These are phyloP conservation scores for Exophiala spinifera DNA, from an alignment of 2,329 filamentous ascomycete genomes.

Conservation along the genomic window DNA sequence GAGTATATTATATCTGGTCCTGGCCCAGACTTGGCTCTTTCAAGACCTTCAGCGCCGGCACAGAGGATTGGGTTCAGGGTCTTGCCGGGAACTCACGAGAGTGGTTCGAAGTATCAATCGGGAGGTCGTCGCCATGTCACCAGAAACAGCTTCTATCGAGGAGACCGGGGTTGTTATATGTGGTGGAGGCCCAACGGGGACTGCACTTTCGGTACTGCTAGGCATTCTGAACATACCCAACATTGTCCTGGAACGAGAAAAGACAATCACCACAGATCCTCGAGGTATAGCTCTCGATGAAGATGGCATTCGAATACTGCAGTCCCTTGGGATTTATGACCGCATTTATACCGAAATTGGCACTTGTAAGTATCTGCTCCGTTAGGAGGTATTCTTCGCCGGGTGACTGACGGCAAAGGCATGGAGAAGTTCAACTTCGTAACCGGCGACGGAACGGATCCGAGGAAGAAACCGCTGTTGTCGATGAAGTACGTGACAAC, in stretches of 20 bases:
- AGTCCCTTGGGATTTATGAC: slow-evolving; percentile 33
- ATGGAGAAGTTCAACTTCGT: slow-evolving; percentile 26
- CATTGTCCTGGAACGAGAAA: slow-evolving; percentile 32
- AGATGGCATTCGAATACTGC: slow-evolving; percentile 34
- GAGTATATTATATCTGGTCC: too few relatives aligned
- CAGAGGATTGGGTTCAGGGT: too few relatives aligned
- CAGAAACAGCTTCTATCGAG: slow-evolving; percentile 2
- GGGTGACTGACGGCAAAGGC: slow-evolving; percentile 12
- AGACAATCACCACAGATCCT: slow-evolving; percentile 34
- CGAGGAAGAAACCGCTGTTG: slow-evolving; percentile 23
- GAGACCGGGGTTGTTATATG: slow-evolving; percentile 33
- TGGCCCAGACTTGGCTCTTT: too few relatives aligned
- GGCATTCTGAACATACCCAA: slow-evolving; percentile 29
- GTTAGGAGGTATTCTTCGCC: not conserved
- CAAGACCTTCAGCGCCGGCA: too few relatives aligned
- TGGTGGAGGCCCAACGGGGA: slow-evolving; percentile 34
- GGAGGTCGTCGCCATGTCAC: slow-evolving; percentile 7
- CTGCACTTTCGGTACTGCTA: slow-evolving; percentile 31
- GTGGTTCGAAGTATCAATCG: not conserved
- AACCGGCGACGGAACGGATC: slow-evolving; percentile 15
- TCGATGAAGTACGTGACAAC: slow-evolving; percentile 25
- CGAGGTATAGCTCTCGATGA: slow-evolving; percentile 35
- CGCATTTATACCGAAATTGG: slow-evolving; percentile 33
- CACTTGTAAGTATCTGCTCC: slow-evolving; percentile 22
- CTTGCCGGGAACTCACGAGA: too few relatives aligned